These are phyloP conservation scores for Mytilinidion resinicola DNA, from an alignment of 495 filamentous ascomycete genomes.

Conservation along the genomic window DNA sequence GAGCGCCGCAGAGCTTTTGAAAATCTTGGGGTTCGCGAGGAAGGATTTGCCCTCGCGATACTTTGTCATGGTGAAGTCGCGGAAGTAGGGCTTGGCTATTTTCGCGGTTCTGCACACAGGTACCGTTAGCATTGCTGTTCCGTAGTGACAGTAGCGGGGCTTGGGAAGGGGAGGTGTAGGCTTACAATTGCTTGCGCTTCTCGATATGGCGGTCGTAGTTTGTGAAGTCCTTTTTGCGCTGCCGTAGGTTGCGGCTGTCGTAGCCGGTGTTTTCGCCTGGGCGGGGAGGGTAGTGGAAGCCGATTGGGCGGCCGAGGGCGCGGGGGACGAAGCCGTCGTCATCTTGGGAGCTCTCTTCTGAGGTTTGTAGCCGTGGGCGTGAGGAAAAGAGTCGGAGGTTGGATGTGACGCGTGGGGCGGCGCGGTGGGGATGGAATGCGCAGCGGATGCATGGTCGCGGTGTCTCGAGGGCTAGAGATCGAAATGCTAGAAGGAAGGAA, in stretches of 20 bases:
- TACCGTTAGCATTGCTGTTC: neutral
- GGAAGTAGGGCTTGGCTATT: slow-evolving; percentile 80
- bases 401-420: slow-evolving; percentile 22
- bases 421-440: slow-evolving; percentile 45
- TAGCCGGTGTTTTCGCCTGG: slow-evolving; percentile 75
- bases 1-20: slow-evolving; percentile 66
- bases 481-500: slow-evolving; percentile 1
- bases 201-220: slow-evolving; percentile 77
- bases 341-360: slow-evolving; percentile 41
- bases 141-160: no score
- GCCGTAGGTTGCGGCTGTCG: slow-evolving; percentile 56
- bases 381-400: neutral
- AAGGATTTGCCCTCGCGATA: slow-evolving; percentile 85
- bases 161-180: no score
- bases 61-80: slow-evolving; percentile 78
- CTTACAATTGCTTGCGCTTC: slow-evolving; percentile 65
- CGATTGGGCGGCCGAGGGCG: slow-evolving; percentile 72
- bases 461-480: neutral
- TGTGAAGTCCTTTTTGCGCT: slow-evolving; percentile 74
- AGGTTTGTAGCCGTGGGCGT: slow-evolving; percentile 33
- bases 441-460: slow-evolving; percentile 37
- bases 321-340: slow-evolving; percentile 58
- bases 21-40: slow-evolving; percentile 66
- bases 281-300: slow-evolving; percentile 61
- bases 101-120: slow-evolving; percentile 40